A percentile compares a stretch with the other conserved stretches of the same genome.
Evolutionary conservation across 2,329 filamentous ascomycete genomes (phyloP).

Genomic region (Zalaria obscura): DNA sequence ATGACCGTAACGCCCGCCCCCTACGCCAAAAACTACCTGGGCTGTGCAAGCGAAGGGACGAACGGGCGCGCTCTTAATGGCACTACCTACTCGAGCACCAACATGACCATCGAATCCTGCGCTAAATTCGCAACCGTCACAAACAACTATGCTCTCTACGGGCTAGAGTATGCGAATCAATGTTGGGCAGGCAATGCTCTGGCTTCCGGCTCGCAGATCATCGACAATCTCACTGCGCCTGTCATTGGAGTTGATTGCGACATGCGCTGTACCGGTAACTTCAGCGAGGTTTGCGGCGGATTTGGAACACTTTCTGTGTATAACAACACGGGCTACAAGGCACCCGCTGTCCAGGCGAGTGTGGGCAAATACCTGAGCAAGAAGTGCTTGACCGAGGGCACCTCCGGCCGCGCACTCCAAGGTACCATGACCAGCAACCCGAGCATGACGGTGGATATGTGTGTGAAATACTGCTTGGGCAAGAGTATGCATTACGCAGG

Average conservation of each 20-base stretch:
- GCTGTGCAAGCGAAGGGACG: constrained; percentile 41
- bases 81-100: constrained; percentile 7
- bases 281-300: constrained; percentile 24
- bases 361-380: constrained; percentile 6
- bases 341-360: constrained; percentile 2
- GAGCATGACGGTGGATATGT: constrained; percentile 5
- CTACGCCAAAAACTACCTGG: constrained; percentile 27
- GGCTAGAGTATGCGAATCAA: constrained; percentile 40
- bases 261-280: constrained; percentile 24
- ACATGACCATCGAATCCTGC: constrained; percentile 44
- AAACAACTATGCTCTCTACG: constrained; percentile 37
- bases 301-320: constrained; percentile 20
- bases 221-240: constrained; percentile 14
- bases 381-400: constrained; percentile 4
- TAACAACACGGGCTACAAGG: constrained; percentile 11
- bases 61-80: constrained; percentile 21
- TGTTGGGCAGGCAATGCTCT: constrained; percentile 35
- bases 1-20: constrained; percentile 4
- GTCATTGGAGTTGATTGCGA: constrained; percentile 38
- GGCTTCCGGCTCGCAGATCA: background rate
- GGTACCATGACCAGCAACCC: background rate
- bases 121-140: constrained; percentile 34
- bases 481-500: constrained; percentile 15
- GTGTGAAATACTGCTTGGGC: constrained; percentile 16
- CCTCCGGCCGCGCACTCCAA: constrained; percentile 1